A percentile compares a stretch with the other conserved stretches of the same genome.
These are phyloP conservation scores for Mycena latifolia DNA, from an alignment of 768 basidiomycete genomes.

Conservation along the genomic window DNA sequence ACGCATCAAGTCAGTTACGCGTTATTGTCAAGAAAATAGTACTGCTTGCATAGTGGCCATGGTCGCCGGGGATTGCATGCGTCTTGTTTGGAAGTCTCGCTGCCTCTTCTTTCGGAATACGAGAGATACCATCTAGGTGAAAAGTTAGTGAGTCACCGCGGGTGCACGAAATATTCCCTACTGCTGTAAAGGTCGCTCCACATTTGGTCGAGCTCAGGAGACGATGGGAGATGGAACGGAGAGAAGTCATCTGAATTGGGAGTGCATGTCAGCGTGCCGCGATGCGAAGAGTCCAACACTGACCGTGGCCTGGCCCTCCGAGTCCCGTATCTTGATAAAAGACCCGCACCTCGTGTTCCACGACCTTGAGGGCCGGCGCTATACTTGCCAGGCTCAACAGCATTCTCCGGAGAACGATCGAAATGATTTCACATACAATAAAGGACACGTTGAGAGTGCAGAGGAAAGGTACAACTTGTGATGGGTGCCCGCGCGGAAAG, in stretches of 20 bases:
- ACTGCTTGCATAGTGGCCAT: no score
- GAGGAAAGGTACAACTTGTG: constrained; percentile 3
- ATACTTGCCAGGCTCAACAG: not conserved
- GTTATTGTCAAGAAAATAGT: no score
- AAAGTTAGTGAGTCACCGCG: not conserved
- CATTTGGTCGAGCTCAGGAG: constrained; percentile 7
- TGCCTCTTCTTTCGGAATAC: constrained; percentile 27
- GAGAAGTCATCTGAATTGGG: constrained; percentile 28
- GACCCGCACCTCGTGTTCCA: constrained; percentile 26
- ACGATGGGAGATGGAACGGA: constrained; percentile 24
- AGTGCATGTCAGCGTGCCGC: no score
- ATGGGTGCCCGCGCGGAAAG: not conserved
- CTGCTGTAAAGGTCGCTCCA: constrained; percentile 31
- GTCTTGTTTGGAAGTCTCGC: constrained; percentile 35
- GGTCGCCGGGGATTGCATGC: constrained; percentile 22
- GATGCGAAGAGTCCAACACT: constrained; percentile 12
- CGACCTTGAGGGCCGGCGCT: constrained; percentile 28
- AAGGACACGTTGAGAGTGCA: constrained; percentile 7
- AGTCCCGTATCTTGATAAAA: no score
- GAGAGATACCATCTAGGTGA: constrained; percentile 6
- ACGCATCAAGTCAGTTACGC: no score
- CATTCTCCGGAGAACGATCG: not conserved
- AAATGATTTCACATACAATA: constrained; percentile 11
- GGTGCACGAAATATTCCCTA: not conserved
- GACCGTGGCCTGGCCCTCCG: no score